Evolutionary conservation across 345 rosid genomes (phyloP), one percentile per base, ranked within the genome.

Genomic region (Gossypium thurberi): DNA sequence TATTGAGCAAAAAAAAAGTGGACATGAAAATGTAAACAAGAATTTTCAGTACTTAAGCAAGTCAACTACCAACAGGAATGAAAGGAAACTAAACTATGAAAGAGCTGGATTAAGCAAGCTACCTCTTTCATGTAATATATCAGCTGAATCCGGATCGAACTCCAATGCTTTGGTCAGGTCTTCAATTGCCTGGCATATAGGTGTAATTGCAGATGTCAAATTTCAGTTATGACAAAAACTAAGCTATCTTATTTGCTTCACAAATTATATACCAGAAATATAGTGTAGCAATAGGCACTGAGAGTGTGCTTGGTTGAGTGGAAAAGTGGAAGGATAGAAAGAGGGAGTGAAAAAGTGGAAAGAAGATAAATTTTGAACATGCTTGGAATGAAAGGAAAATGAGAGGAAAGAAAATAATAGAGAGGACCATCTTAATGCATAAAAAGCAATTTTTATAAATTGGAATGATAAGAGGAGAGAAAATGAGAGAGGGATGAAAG

Each of bases 111-210:
- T 73, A 18, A 62, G 71, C 69, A 58, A 76, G 74, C 77, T 82
- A 95, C 99, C 99, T 76, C 96, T 90, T 88, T 95, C 99, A 73
- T 90, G 98, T 73, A 95, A 83, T 76, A 95, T 86, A 79, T 95
- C 98, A 69, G 92, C 85, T 42, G 98, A 89, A 70, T 88, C 77
- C 73, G 92, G 96, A 81, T 95, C 99, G 80, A 86, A 89, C 75
- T 87, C 91, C 79, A 92, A 82, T 79, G 99, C 97, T 86, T 85
- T 88, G 43, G 94, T 87, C 87, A 95, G 84, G 82, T 92, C 99
- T 69, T 83, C 85, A 75, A 92, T 90, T 64, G 99, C 99, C 99
- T 95, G 87, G 69, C 26, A 82, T 64, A 61, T 83, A 75, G 59
- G 62, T 65, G 69, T 67, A 81, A 75, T 58, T 25, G 61, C 64